A percentile compares a stretch with the other conserved stretches of the same genome.
These are phyloP conservation scores for Aspergillus jensenii DNA, from an alignment of 2,329 filamentous ascomycete genomes.

Conservation along the genomic window DNA sequence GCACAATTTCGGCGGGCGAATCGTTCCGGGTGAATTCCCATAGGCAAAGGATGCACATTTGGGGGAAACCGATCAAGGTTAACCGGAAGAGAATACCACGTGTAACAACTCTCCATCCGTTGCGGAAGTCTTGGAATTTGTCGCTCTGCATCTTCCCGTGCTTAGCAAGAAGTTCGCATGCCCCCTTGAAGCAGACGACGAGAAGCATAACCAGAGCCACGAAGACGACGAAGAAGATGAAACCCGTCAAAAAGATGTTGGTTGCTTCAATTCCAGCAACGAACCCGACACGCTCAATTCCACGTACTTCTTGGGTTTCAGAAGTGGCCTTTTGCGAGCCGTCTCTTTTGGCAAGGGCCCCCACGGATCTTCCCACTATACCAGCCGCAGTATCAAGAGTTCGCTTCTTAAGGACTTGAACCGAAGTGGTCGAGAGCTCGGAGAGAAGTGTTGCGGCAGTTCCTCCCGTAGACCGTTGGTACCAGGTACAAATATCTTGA, in stretches of 20 bases:
- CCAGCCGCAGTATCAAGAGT: conserved; percentile 43
- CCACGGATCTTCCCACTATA: not conserved
- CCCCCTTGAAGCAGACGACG: conserved; percentile 76
- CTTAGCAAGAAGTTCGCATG: conserved; percentile 74
- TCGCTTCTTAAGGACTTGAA: conserved; percentile 73
- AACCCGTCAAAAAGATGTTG: conserved; percentile 89
- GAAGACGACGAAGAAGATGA: conserved; percentile 86
- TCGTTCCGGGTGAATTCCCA: conserved; percentile 90
- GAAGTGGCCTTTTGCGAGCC: conserved; percentile 40
- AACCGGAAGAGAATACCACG: conserved; percentile 93
- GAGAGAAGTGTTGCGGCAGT: conserved; percentile 77
- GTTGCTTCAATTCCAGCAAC: conserved; percentile 79
- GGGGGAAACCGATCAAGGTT: conserved; percentile 85
- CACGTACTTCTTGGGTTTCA: conserved; percentile 60
- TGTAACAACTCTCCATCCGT: conserved; percentile 87
- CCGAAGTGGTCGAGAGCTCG: conserved; percentile 70
- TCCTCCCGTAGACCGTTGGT: conserved; percentile 88
- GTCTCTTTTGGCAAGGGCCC: conserved; percentile 43
- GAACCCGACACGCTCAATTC: conserved; percentile 89
- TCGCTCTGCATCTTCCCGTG: conserved; percentile 76
- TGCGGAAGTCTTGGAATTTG: conserved; percentile 89
- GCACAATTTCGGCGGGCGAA: conserved; percentile 79
- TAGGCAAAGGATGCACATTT: conserved; percentile 84
- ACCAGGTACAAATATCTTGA: conserved; percentile 90
- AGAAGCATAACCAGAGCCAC: conserved; percentile 70